Evolutionary conservation across 768 basidiomycete species (phyloP).

Genomic region (Pulveroboletus sp.): DNA sequence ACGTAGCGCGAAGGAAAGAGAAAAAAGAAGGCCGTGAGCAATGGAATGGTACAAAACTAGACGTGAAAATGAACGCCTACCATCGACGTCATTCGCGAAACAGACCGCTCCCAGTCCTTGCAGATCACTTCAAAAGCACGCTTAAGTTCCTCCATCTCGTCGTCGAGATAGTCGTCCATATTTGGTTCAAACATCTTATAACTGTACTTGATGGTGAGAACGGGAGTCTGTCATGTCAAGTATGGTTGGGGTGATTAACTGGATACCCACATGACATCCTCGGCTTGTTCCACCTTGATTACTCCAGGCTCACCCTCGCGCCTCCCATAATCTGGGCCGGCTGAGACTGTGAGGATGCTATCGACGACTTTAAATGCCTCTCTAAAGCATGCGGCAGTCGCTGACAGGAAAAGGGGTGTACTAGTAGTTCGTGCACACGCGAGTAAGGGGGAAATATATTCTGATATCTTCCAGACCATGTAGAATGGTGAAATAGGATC

Average conservation of each 20-base stretch:
- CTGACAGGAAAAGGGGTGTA: constrained; percentile 68
- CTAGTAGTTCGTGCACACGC: constrained; percentile 72
- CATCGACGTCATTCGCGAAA: constrained; percentile 5
- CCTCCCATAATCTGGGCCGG: constrained; percentile 2
- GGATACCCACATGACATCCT: constrained; percentile 74
- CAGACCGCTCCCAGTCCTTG: constrained; percentile 71
- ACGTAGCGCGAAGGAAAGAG: not conserved
- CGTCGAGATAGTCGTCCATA: constrained; percentile 97
- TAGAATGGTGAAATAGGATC: not conserved
- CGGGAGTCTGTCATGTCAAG: not conserved
- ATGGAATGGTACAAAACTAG: not conserved
- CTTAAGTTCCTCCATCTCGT: constrained; percentile 84
- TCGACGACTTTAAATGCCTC: constrained; percentile 88
- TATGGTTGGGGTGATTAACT: not conserved
- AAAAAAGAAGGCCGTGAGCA: not conserved
- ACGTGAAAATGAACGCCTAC: constrained; percentile 32
- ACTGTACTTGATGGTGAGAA: constrained; percentile 36
- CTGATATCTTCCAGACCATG: constrained; percentile 57
- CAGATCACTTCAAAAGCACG: constrained; percentile 69
- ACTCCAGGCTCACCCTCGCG: constrained; percentile 7
- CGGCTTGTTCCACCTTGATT: constrained; percentile 51
- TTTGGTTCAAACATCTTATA: constrained; percentile 93
- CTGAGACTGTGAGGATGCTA: constrained; percentile 55
- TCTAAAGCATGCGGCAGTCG: constrained; percentile 84
- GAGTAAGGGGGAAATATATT: constrained; percentile 79